phyloP scores from a whole-genome alignment of 108 stramenopile genomes.

The Schizochytrium sp. region DNA sequence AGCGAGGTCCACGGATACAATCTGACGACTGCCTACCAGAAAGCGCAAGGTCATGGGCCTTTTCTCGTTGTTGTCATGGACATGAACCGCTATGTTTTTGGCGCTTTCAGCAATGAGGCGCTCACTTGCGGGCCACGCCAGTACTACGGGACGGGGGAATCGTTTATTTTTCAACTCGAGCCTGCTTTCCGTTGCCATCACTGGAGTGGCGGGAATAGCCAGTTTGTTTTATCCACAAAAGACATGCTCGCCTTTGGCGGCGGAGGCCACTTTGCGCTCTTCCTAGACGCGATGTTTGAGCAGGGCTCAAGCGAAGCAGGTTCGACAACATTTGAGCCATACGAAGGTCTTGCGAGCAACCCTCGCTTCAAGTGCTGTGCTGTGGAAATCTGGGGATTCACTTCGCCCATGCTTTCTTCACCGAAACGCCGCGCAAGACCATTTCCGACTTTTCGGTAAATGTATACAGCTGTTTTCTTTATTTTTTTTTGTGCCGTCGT shows the following conservation, averaged over 20 bases:
- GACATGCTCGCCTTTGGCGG: conserved; percentile 1
- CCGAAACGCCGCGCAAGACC: neutral
- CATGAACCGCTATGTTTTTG: neutral
- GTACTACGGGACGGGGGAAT: conserved; percentile 10
- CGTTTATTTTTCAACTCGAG: conserved; percentile 6
- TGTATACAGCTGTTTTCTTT: neutral
- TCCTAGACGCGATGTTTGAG: neutral
- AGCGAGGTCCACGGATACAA: conserved; percentile 10
- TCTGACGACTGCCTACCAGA: neutral
- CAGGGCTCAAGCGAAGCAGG: neutral
- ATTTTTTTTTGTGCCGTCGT: neutral
- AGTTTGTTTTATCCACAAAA: neutral
- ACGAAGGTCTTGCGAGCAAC: neutral
- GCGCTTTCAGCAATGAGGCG: neutral
- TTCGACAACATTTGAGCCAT: neutral
- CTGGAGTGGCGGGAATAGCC: neutral
- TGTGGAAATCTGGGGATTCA: neutral
- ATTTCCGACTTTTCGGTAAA: neutral
- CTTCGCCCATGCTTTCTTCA: neutral
- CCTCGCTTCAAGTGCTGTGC: neutral
- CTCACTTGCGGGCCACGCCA: neutral
- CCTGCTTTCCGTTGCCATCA: neutral
- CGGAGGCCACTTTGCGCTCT: neutral
- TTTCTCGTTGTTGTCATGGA: conserved; percentile 5
- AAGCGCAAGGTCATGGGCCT: neutral